Evolutionary conservation across 495 filamentous ascomycete genomes (phyloP).

Genomic region (Bacidia gigantensis): DNA sequence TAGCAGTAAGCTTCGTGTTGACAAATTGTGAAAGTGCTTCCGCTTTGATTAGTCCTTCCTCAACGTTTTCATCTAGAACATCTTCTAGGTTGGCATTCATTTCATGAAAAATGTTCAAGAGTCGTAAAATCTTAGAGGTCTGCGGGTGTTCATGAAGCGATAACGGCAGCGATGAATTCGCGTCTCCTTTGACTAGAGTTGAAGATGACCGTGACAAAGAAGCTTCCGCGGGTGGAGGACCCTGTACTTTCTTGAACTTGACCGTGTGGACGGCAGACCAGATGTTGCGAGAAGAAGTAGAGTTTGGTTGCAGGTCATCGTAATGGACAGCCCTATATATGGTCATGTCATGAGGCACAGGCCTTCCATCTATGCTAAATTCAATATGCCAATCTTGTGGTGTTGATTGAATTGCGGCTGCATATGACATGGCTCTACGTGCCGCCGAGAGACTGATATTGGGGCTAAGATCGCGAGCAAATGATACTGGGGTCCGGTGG

Average conservation of each 20-base stretch:
- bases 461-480: slow-evolving; percentile 34
- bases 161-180: slow-evolving; percentile 44
- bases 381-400: slow-evolving; percentile 98
- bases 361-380: slow-evolving; percentile 76
- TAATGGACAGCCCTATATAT: slow-evolving; percentile 91
- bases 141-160: slow-evolving; percentile 76
- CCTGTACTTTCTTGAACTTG: slow-evolving; percentile 75
- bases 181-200: slow-evolving; percentile 29
- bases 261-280: slow-evolving; percentile 87
- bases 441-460: slow-evolving; percentile 27
- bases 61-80: slow-evolving; percentile 70
- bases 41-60: slow-evolving; percentile 55
- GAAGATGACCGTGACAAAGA: slow-evolving; percentile 41
- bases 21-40: slow-evolving; percentile 93
- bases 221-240: slow-evolving; percentile 74
- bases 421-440: slow-evolving; percentile 53
- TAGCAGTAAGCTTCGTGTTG: slow-evolving; percentile 98
- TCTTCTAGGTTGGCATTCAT: slow-evolving; percentile 93
- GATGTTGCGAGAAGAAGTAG: slow-evolving; percentile 54
- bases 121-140: slow-evolving; percentile 73
- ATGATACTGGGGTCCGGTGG: slow-evolving; percentile 19
- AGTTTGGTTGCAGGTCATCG: slow-evolving; percentile 40
- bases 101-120: slow-evolving; percentile 84
- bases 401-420: slow-evolving; percentile 59
- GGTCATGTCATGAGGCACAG: slow-evolving; percentile 81